Percentiles rank a stretch among this genome's conserved stretches.
These are phyloP conservation scores for Euclidium syriacum DNA, from an alignment of 345 rosid species.

Conservation along the genomic window DNA sequence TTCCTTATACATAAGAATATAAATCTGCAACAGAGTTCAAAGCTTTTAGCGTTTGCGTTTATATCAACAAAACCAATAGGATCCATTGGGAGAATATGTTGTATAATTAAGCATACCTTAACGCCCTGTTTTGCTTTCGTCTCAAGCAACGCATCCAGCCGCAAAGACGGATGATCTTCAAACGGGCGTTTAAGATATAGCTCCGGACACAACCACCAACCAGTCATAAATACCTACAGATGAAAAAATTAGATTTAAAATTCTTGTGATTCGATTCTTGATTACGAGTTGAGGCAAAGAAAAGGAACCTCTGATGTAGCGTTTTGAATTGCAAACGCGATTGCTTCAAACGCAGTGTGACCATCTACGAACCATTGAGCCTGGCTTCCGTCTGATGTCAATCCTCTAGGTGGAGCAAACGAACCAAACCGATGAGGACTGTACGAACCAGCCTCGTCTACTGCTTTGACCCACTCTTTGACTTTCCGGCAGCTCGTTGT, in stretches of 20 bases:
- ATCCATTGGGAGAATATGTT: neutral
- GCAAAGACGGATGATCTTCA: conserved; percentile 42
- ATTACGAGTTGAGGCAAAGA: neutral
- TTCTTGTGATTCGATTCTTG: neutral
- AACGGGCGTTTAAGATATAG: conserved; percentile 91
- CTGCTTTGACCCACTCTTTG: conserved; percentile 72
- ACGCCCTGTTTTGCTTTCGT: conserved; percentile 87
- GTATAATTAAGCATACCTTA: conserved; percentile 43
- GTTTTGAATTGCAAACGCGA: conserved; percentile 69
- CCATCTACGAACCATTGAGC: conserved; percentile 95
- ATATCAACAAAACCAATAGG: neutral
- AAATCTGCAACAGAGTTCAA: conserved; percentile 48
- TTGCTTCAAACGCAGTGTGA: conserved; percentile 85
- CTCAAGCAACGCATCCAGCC: conserved; percentile 77
- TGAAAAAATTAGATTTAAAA: neutral
- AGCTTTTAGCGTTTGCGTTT: neutral
- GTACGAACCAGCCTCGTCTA: conserved; percentile 67
- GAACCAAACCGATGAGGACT: conserved; percentile 79
- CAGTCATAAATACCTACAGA: conserved; percentile 80
- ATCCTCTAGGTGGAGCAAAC: conserved; percentile 79
- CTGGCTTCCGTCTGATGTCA: conserved; percentile 76
- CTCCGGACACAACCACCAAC: conserved; percentile 99
- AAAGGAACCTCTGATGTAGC: conserved; percentile 77
- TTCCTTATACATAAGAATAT: conserved; percentile 88
- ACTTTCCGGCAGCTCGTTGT: conserved; percentile 54